Conservation (phyloP, 176 grass and related monocot genomes). For the Pharus latifolius region DNA sequence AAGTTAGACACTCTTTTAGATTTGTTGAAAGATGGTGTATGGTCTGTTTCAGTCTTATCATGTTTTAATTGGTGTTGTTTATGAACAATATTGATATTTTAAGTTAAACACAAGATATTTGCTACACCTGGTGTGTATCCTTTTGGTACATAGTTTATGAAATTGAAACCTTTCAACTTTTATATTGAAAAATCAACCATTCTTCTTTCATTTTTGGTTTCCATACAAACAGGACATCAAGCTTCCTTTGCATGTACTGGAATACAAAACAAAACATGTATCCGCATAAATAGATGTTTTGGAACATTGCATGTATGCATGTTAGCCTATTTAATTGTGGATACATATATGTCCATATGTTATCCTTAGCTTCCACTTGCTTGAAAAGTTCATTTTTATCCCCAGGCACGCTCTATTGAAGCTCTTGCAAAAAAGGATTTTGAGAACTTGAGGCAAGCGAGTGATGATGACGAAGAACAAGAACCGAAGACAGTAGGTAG, state of each 20-base stretch:
- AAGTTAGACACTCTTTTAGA: not conserved
- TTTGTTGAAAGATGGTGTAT: not conserved
- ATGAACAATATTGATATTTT: not conserved
- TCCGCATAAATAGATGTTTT: not conserved
- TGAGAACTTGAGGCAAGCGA: conserved; percentile 71
- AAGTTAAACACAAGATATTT: not conserved
- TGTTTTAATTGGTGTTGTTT: not conserved
- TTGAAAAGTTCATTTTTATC: conserved; percentile 4
- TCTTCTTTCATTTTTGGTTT: not conserved
- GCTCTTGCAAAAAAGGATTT: conserved; percentile 86
- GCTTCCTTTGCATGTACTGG: not conserved
- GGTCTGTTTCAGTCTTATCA: not conserved
- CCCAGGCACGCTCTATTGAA: conserved; percentile 62
- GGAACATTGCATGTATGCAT: not conserved
- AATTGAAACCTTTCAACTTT: not conserved
- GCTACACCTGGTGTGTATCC: not conserved
- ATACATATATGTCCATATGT: not conserved
- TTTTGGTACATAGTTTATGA: not conserved
- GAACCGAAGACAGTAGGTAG: conserved; percentile 40
- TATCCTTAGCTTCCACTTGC: conserved; percentile 1
- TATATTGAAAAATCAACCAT: not conserved
- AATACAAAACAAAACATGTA: not conserved
- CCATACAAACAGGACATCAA: not conserved
- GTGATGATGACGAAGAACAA: conserved; percentile 45
- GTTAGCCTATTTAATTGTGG: not conserved